A percentile compares a stretch with the other conserved stretches of the same genome.
Evolutionary conservation across 768 basidiomycete genomes (phyloP).

Genomic region (Termitomyces sp.): DNA sequence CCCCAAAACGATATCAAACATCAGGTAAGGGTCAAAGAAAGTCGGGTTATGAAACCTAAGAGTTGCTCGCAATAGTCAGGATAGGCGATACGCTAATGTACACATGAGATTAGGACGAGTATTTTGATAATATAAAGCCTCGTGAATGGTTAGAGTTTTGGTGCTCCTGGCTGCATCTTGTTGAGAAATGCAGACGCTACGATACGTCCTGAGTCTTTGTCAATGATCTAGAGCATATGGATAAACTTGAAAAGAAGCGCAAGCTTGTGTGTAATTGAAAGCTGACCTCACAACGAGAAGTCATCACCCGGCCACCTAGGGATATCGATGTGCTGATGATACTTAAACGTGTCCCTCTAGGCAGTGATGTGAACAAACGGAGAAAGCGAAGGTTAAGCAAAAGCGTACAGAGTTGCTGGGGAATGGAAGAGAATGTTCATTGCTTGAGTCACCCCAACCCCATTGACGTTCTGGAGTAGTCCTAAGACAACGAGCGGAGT

Average conservation of each 20-base stretch:
- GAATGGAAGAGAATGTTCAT: constrained; percentile 68
- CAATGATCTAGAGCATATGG: constrained; percentile 38
- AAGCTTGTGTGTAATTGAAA: constrained; percentile 5
- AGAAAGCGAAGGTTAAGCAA: constrained; percentile 1
- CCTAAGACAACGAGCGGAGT: constrained; percentile 67
- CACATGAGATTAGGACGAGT: constrained; percentile 4
- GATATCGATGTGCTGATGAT: constrained; percentile 62
- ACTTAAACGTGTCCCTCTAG: constrained; percentile 51
- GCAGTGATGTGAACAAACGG: constrained; percentile 3
- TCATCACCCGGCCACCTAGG: constrained; percentile 65
- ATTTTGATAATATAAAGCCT: background rate
- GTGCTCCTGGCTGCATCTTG: constrained; percentile 62
- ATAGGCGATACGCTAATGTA: constrained; percentile 5
- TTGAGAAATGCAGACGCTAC: constrained; percentile 63
- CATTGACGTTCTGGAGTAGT: constrained; percentile 51
- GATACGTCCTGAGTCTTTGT: constrained; percentile 50
- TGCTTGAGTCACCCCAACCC: constrained; percentile 70
- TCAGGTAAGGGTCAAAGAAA: background rate
- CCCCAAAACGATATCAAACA: background rate
- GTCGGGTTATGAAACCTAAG: background rate
- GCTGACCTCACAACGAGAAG: constrained; percentile 63
- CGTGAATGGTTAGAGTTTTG: constrained; percentile 33
- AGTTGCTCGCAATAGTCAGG: background rate
- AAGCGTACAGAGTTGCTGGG: constrained; percentile 53
- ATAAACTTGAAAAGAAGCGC: background rate